Conservation (phyloP, 192 early-diverging fungal species). For the Coemansia sp. region DNA sequence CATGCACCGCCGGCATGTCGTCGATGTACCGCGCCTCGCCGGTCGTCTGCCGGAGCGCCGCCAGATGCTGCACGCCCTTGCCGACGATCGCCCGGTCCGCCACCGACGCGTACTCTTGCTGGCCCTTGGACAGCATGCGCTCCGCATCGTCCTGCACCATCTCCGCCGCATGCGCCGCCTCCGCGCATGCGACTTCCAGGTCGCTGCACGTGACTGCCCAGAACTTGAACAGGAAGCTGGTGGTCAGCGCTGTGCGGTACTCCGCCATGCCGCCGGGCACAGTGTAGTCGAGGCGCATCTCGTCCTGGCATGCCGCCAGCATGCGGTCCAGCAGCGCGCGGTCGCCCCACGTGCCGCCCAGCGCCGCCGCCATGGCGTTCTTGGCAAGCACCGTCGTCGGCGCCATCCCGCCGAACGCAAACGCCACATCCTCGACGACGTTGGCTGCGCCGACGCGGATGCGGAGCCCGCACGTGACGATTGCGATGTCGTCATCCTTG, state of each 20-base stretch:
- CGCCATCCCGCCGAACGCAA: slow-evolving; percentile 82
- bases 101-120: slow-evolving; percentile 55
- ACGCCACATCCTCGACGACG: slow-evolving; percentile 58
- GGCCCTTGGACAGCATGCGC: slow-evolving; percentile 20
- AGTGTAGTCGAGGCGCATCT: slow-evolving; percentile 53
- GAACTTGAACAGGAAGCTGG: slow-evolving; percentile 66
- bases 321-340: slow-evolving; percentile 46
- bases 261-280: slow-evolving; percentile 70
- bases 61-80: slow-evolving; percentile 66
- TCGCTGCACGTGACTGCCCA: slow-evolving; percentile 53
- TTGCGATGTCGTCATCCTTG: slow-evolving; percentile 86
- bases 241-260: slow-evolving; percentile 62
- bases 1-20: slow-evolving; percentile 71
- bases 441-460: slow-evolving; percentile 56
- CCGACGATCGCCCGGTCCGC: slow-evolving; percentile 57
- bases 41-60: slow-evolving; percentile 80
- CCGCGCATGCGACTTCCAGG: slow-evolving; percentile 14
- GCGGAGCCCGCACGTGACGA: slow-evolving; percentile 74
- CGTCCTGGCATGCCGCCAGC: slow-evolving; percentile 33
- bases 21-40: slow-evolving; percentile 82
- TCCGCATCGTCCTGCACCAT: slow-evolving; percentile 21
- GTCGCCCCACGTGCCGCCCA: slow-evolving; percentile 62
- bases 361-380: slow-evolving; percentile 39
- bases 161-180: slow-evolving; percentile 18
- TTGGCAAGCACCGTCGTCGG: slow-evolving; percentile 62